Evolutionary conservation across 2,329 filamentous ascomycete species (phyloP), one percentile per base, ranked within the genome.

Genomic region (Iodosphaeria phyllophila): DNA sequence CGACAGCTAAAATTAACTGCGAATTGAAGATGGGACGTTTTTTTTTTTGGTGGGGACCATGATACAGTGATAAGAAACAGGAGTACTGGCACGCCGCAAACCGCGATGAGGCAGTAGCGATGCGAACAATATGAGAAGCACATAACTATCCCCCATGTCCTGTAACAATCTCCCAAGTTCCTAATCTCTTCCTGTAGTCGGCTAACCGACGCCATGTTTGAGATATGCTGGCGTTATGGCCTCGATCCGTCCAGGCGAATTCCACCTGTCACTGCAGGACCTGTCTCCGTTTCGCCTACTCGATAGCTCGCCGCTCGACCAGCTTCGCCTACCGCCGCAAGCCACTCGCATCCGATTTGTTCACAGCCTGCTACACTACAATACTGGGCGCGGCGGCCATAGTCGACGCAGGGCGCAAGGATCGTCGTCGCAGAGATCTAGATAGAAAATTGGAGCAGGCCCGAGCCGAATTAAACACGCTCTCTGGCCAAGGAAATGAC

Each of bases 221-320:
- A 36, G 52, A 44, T 41, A 83, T 82, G 76, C 67, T 67, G 50
- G 58, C 60, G 34, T 45, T 79, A 36, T 74, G 72, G 70, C 70
- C 67, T 47, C 64, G 70, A 52, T 64, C 67, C 51, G 58, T 62
- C 39, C 64, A 64, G 58, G 60, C 59, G 50, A 64, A 62, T 30
- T 39, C 38, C 48, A 58, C 62, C 38, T 75, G 69, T 51, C 60
- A 60, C 48, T 77, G 70, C 51, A 56, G 62, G 36, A 55, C 64
- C 39, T 76, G 70, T 49, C 48, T 64, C 27, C 57, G 60, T 28
- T 50, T 53, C 26, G 42, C 60, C 29, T 52, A 54, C 30, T 47
- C 51, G 22, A 38, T 66, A 31, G 51, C 58, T 30, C 58, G 61
- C 29, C 59, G 57, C 39, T 46, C 57, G 27, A 59, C 64, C 22